These are phyloP conservation scores for Prunus davidiana DNA, from an alignment of 306 rosid genomes.

Conservation along the genomic window DNA sequence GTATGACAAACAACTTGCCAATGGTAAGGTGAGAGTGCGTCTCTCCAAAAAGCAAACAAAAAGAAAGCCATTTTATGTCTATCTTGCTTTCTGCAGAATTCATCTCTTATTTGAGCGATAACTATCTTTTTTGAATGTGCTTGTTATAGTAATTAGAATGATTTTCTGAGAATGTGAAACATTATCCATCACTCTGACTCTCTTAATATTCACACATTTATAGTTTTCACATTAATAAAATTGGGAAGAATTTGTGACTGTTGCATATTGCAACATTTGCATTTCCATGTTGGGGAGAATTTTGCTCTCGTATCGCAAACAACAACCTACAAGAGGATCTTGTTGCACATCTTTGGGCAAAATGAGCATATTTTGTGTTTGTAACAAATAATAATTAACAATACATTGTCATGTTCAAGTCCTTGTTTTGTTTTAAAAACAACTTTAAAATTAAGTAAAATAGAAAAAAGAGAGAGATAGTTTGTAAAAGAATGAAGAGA, in stretches of 20 bases:
- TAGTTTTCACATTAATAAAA: background rate
- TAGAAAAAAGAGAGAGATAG: too few species aligned
- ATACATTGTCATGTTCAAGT: too few species aligned
- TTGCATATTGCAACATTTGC: background rate
- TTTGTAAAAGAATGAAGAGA: too few species aligned
- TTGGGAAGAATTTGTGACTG: constrained; percentile 1
- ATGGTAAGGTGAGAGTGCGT: constrained; percentile 60
- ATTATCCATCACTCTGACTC: background rate
- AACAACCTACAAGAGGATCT: too few species aligned
- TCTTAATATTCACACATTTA: background rate
- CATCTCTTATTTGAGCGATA: background rate
- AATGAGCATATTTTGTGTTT: too few species aligned
- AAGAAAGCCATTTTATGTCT: background rate
- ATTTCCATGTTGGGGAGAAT: background rate
- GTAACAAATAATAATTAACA: too few species aligned
- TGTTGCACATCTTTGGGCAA: too few species aligned
- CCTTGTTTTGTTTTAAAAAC: too few species aligned
- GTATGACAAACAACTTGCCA: constrained; percentile 62
- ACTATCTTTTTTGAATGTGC: background rate
- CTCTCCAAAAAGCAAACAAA: background rate
- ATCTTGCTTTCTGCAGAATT: background rate
- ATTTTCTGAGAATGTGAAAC: constrained; percentile 3
- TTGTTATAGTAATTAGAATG: background rate
- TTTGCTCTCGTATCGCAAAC: too few species aligned
- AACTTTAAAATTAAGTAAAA: too few species aligned